These are phyloP conservation scores for Endocarpon pusillum DNA, from an alignment of 495 filamentous ascomycete species.

Conservation along the genomic window DNA sequence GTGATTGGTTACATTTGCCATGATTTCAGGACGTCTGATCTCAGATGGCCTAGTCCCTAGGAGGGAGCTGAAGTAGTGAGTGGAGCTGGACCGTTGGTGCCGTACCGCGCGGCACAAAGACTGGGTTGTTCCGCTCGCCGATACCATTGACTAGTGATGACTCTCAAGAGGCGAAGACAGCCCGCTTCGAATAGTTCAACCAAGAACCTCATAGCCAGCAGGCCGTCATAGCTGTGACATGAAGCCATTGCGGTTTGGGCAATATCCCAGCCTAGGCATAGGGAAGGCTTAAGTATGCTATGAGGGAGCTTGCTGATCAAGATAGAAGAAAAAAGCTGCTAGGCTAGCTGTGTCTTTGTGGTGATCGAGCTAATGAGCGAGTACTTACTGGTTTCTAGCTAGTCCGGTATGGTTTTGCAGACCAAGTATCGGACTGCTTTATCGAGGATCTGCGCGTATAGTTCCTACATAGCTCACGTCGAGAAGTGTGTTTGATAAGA, in stretches of 20 bases:
- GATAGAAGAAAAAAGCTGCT: constrained; percentile 47
- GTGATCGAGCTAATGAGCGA: constrained; percentile 43
- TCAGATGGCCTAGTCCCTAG: constrained; percentile 37
- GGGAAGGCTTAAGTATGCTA: constrained; percentile 41
- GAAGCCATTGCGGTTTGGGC: constrained; percentile 29
- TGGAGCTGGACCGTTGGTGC: constrained; percentile 31
- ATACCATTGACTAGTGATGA: constrained; percentile 34
- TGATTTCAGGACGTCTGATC: constrained; percentile 28
- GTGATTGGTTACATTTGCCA: constrained; percentile 43
- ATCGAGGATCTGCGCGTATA: constrained; percentile 38
- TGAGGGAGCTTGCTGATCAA: constrained; percentile 50
- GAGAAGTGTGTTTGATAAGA: too few relatives aligned
- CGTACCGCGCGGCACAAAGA: constrained; percentile 32
- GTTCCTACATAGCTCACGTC: neutral
- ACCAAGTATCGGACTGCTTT: constrained; percentile 50
- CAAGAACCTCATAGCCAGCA: constrained; percentile 32
- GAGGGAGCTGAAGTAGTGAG: constrained; percentile 29
- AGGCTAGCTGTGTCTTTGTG: constrained; percentile 45
- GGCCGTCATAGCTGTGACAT: constrained; percentile 20
- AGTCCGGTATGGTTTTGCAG: constrained; percentile 35
- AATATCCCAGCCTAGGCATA: constrained; percentile 38
- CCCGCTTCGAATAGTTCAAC: constrained; percentile 36
- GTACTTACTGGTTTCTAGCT: constrained; percentile 38
- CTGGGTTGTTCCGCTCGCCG: constrained; percentile 31
- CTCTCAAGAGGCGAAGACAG: constrained; percentile 40